Evolutionary conservation across 805 yeast genomes (phyloP).

Genomic region (Pichia gijzeniarum): DNA sequence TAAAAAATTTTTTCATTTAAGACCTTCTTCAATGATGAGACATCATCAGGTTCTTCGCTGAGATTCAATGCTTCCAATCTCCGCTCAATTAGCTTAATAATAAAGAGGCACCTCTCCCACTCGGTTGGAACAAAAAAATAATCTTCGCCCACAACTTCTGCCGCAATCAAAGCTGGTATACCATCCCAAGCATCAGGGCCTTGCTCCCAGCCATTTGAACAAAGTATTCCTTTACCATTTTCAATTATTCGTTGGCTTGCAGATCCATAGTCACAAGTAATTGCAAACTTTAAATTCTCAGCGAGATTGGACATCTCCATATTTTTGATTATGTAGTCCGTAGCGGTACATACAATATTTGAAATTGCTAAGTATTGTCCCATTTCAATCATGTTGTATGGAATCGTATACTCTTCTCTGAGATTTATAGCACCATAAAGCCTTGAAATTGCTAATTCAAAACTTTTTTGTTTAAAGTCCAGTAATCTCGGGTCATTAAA

Average conservation of each 20-base stretch:
- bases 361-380: constrained; percentile 45
- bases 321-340: constrained; percentile 32
- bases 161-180: constrained; percentile 37
- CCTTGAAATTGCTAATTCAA: constrained; percentile 41
- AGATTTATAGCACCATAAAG: constrained; percentile 39
- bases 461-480: constrained; percentile 30
- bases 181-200: constrained; percentile 42
- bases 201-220: constrained; percentile 44
- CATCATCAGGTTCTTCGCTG: constrained; percentile 14
- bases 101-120: constrained; percentile 48
- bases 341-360: constrained; percentile 38
- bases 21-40: constrained; percentile 25
- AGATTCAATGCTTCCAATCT: constrained; percentile 16
- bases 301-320: constrained; percentile 34
- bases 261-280: constrained; percentile 37
- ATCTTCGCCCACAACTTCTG: constrained; percentile 41
- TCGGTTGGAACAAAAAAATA: constrained; percentile 49
- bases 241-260: constrained; percentile 41
- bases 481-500: constrained; percentile 27
- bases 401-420: constrained; percentile 29
- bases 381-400: constrained; percentile 40
- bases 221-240: constrained; percentile 39
- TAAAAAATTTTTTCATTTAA: constrained; percentile 39
- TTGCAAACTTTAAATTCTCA: constrained; percentile 36
- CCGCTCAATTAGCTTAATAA: constrained; percentile 37